These are phyloP conservation scores for Stentor roeselii DNA, from an alignment of 73 alveolate genomes.

Conservation along the genomic window DNA sequence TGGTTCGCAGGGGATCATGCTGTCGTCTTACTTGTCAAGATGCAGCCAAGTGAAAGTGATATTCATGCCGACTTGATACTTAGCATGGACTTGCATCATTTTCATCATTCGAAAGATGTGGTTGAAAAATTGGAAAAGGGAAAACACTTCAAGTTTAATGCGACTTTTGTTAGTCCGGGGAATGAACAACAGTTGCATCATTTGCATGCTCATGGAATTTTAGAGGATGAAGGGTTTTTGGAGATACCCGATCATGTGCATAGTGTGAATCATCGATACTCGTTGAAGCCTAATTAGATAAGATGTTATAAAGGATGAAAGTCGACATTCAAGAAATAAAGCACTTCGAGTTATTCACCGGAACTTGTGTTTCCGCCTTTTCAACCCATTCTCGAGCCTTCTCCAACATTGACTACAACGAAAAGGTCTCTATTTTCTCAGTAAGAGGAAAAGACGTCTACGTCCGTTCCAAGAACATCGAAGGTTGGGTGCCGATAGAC, in stretches of 20 bases:
- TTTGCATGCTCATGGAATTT: not conserved
- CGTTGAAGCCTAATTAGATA: too few relatives aligned
- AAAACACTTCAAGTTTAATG: slow-evolving; percentile 18
- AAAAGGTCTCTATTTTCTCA: too few relatives aligned
- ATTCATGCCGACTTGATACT: slow-evolving; percentile 72
- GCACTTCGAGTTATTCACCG: too few relatives aligned
- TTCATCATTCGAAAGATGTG: not conserved
- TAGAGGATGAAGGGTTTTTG: slow-evolving; percentile 11
- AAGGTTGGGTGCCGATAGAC: not conserved
- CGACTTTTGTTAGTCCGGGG: slow-evolving; percentile 26
- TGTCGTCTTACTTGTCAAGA: slow-evolving; percentile 66
- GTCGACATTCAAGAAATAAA: too few relatives aligned
- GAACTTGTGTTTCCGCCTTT: too few relatives aligned
- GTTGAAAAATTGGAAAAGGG: not conserved
- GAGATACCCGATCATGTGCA: slow-evolving; percentile 29
- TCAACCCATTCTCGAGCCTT: too few relatives aligned
- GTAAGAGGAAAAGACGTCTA: too few relatives aligned
- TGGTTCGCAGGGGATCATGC: slow-evolving; percentile 46
- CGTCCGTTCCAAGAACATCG: not conserved
- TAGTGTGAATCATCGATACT: not conserved
- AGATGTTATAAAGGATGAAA: too few relatives aligned
- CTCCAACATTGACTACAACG: too few relatives aligned
- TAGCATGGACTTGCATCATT: slow-evolving; percentile 34
- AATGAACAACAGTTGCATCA: slow-evolving; percentile 24
- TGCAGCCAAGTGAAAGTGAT: slow-evolving; percentile 82